These are phyloP conservation scores for Penium margaritaceum DNA, from an alignment of 139 green algal species.

Conservation along the genomic window DNA sequence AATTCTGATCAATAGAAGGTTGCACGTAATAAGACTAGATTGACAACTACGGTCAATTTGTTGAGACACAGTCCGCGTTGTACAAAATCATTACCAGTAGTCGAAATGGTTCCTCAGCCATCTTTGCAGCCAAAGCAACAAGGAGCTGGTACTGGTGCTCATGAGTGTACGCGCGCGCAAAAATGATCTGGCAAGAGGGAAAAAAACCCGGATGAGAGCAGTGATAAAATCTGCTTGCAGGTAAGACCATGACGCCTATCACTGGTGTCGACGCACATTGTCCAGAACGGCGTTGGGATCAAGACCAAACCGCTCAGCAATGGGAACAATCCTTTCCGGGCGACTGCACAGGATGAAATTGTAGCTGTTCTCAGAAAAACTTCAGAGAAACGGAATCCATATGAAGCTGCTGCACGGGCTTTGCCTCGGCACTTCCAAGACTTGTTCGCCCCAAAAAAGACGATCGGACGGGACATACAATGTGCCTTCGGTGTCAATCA, in stretches of 20 bases:
- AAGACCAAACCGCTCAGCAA: slow-evolving; percentile 40
- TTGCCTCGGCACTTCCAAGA: not conserved
- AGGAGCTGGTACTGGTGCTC: slow-evolving; percentile 73
- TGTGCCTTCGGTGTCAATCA: slow-evolving; percentile 44
- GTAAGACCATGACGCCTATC: not conserved
- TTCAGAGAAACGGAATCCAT: not conserved
- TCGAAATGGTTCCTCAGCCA: slow-evolving; percentile 69
- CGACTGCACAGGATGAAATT: too few relatives aligned
- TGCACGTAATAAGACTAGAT: too few relatives aligned
- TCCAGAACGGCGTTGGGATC: slow-evolving; percentile 37
- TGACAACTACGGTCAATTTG: too few relatives aligned
- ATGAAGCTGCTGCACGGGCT: not conserved
- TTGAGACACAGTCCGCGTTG: too few relatives aligned
- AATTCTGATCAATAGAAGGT: too few relatives aligned
- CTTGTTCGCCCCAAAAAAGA: not conserved
- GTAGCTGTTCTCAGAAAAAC: too few relatives aligned
- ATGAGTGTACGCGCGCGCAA: slow-evolving; percentile 66
- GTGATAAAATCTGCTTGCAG: not conserved
- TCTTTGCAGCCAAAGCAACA: slow-evolving; percentile 61
- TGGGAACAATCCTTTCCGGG: slow-evolving; percentile 36
- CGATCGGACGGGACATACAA: too few relatives aligned
- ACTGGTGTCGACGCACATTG: slow-evolving; percentile 26
- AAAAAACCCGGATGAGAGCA: not conserved
- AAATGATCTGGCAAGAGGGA: slow-evolving; percentile 49
- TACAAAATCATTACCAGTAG: slow-evolving; percentile 51